Base-by-base conservation (phyloP, 2,329 filamentous ascomycete genomes). In the Amauroascus niger region DNA sequence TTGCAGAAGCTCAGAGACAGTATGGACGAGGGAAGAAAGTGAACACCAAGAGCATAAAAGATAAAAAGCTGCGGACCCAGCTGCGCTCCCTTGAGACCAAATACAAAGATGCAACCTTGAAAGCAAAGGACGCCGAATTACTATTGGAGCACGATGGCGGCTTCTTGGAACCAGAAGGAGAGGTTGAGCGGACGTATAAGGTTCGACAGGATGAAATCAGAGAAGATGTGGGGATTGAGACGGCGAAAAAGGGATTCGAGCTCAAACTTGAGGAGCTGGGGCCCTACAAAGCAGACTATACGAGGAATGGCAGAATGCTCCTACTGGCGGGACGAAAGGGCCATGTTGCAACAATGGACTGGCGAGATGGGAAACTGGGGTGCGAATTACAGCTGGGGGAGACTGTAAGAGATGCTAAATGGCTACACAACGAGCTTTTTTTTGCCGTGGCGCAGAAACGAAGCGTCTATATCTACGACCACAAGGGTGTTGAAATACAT, bases 381-480 rank as follows among this genome's bases (percentile, higher is more conserved):
- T 96, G 89, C 67, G 93, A 98, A 68, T 65, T 97, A 58, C 88
- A 98, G 67, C 76, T 98, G 58, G 82, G 84, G 49, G 93, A 98
- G 75, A 97, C 89, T 0, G 79, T 97, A 11, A 79, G 91, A 50
- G 91, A 96, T 71, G 85, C 86, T 24, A 85, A 84, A 65, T 98
- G 89, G 87, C 77, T 97, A 63, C 89, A 96, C 72, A 95, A 95
- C 68, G 90, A 93, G 68, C 88, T 95, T 66, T 73, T 82, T 71
- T 96, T 97, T 71, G 91, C 91, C 0, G 88, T 95, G 11, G 89
- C 93, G 43, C 91, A 98, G 72, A 96, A 95, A 76, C 93, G 91
- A 71, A 86, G 93, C 62, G 87, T 93, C 59, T 98, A 95, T 73
- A 96, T 98, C 60, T 98, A 98, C 74, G 93, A 96, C 64, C 78